These are phyloP conservation scores for Castanospermum australe DNA, from an alignment of 306 rosid genomes.

Conservation along the genomic window DNA sequence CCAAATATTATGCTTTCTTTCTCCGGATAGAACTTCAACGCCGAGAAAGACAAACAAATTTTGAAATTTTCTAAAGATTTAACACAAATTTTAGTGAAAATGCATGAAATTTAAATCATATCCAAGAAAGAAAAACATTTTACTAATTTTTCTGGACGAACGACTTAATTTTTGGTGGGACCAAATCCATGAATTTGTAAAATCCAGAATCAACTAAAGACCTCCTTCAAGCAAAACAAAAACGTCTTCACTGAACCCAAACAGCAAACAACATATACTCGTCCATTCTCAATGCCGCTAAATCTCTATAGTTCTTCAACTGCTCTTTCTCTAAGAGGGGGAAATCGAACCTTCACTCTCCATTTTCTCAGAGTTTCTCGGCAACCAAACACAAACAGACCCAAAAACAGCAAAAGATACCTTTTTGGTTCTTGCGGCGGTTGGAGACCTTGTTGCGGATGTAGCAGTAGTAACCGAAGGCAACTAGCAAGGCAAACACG, in stretches of 20 bases:
- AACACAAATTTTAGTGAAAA: background rate
- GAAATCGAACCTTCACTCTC: background rate
- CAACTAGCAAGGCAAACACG: constrained; percentile 67
- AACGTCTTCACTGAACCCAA: background rate
- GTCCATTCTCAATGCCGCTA: background rate
- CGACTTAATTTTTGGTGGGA: background rate
- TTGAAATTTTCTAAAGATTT: background rate
- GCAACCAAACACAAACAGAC: background rate
- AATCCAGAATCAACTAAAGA: background rate
- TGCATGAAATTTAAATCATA: background rate
- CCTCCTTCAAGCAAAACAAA: constrained; percentile 5
- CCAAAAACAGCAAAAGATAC: constrained; percentile 24
- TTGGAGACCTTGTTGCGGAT: constrained; percentile 71
- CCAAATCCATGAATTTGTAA: background rate
- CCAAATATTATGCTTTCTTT: background rate
- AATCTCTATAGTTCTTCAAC: background rate
- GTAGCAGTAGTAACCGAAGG: constrained; percentile 86
- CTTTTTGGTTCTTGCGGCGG: constrained; percentile 48
- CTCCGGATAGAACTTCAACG: background rate
- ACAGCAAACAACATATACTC: background rate
- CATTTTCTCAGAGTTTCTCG: constrained; percentile 6
- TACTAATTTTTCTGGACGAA: background rate
- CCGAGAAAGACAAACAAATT: background rate
- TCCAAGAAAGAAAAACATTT: background rate
- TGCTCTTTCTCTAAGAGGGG: background rate